These are phyloP conservation scores for Beverwykella pulmonaria DNA, from an alignment of 495 filamentous ascomycete species.

Conservation along the genomic window DNA sequence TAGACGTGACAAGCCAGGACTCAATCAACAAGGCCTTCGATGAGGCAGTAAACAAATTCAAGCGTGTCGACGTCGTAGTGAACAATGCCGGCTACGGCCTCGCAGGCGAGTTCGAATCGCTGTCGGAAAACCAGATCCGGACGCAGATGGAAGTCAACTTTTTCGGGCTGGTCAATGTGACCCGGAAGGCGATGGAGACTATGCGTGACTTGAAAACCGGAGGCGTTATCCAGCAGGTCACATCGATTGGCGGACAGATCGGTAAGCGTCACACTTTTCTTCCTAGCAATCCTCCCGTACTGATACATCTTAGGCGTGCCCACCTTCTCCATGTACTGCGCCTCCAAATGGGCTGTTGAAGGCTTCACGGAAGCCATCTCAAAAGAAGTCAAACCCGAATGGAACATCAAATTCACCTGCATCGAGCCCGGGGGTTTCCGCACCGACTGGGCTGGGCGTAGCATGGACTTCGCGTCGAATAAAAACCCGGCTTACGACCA, in stretches of 20 bases:
- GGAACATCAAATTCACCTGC: constrained; percentile 45
- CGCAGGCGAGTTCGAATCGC: constrained; percentile 43
- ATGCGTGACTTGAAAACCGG: constrained; percentile 50
- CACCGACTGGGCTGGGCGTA: constrained; percentile 45
- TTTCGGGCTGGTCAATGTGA: constrained; percentile 48
- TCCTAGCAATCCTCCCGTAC: no score
- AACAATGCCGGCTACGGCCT: constrained; percentile 48
- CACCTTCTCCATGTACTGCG: constrained; percentile 47
- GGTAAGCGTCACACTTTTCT: no score
- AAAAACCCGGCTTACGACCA: constrained; percentile 52
- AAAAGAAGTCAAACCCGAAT: constrained; percentile 47
- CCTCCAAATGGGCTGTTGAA: constrained; percentile 49
- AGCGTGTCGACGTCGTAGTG: constrained; percentile 45
- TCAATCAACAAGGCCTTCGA: constrained; percentile 44
- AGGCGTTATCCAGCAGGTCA: constrained; percentile 53
- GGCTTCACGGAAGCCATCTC: constrained; percentile 46
- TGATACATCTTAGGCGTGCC: constrained; percentile 39
- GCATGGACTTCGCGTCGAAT: constrained; percentile 46
- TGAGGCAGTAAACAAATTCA: constrained; percentile 43
- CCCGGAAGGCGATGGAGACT: constrained; percentile 48
- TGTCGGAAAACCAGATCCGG: constrained; percentile 43
- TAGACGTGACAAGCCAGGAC: constrained; percentile 41
- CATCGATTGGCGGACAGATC: constrained; percentile 49
- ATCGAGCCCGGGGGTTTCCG: constrained; percentile 48
- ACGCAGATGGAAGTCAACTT: constrained; percentile 48